Conservation (phyloP, 805 yeast genomes). For the Zygosaccharomyces pseudorouxii region DNA sequence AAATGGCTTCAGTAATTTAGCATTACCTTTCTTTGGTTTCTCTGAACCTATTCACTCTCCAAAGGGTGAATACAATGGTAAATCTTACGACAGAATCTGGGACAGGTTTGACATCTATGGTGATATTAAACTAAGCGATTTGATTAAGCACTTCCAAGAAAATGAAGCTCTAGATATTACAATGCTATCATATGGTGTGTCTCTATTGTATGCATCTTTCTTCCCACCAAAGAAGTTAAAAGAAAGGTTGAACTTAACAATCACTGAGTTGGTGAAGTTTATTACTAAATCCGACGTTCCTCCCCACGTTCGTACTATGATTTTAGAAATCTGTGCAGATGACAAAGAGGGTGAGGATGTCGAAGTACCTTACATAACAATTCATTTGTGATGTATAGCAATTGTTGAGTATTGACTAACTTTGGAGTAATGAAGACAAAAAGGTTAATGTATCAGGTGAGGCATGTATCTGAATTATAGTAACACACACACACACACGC, state of each 20-base stretch:
- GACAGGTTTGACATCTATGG: slow-evolving; percentile 83
- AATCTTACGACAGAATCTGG: slow-evolving; percentile 87
- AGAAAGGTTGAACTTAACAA: slow-evolving; percentile 63
- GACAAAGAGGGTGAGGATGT: slow-evolving; percentile 92
- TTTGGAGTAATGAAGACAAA: not conserved
- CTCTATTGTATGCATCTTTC: slow-evolving; percentile 86
- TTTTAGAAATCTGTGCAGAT: slow-evolving; percentile 88
- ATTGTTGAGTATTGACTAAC: not conserved
- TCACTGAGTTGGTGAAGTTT: slow-evolving; percentile 74
- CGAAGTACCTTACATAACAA: slow-evolving; percentile 83
- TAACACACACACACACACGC: no score
- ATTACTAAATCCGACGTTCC: slow-evolving; percentile 83
- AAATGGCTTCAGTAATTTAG: slow-evolving; percentile 88
- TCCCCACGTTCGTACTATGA: slow-evolving; percentile 65
- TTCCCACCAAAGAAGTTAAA: slow-evolving; percentile 86
- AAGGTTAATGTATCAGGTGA: not conserved
- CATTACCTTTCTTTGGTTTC: slow-evolving; percentile 93
- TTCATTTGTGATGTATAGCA: slow-evolving; percentile 40
- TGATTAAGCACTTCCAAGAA: slow-evolving; percentile 69
- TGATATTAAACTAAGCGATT: slow-evolving; percentile 67
- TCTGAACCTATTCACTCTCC: slow-evolving; percentile 91
- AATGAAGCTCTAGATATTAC: slow-evolving; percentile 82
- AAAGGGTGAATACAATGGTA: slow-evolving; percentile 73
- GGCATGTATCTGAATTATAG: not conserved
- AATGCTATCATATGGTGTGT: slow-evolving; percentile 89